Evolutionary conservation across 192 early-diverging fungal genomes (phyloP), one percentile per base, ranked within the genome.

Genomic region (Spizellomyces sp.): DNA sequence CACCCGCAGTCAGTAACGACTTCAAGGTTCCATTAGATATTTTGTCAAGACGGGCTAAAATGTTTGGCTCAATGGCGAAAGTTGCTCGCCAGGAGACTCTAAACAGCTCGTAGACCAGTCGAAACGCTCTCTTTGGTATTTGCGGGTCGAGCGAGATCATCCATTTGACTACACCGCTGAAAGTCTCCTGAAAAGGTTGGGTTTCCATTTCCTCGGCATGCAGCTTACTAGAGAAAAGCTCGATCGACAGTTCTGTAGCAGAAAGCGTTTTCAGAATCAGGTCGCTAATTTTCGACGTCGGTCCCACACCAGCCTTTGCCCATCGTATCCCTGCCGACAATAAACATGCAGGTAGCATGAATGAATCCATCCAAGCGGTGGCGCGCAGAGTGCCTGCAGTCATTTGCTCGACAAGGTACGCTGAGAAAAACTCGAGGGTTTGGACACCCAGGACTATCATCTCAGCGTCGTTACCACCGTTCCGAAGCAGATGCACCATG

Each of bases 311-410:
- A 41, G 36, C 17, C 42, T 61, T 61, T 15, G 59, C 59, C 59
- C 59, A 61, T 27, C 59, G 59, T 14, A 61, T 42, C 5, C 22
- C 59, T 5, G 59, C 59, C 17, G 17, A 17, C 59, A 61, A 42
- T 19, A 54, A 54, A 54, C 50, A 54, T n/a, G 50, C 50, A n/a
- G 50, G 50, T n/a, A 54, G 50, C 50, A 19, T 19, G 50, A 54
- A 54, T n/a, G 50, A 54, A n/a, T 54, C 50, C 12, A 54, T n/a
- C 50, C 50, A 54, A 54, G 50, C 50, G 17, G 12, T 54, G 14
- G 17, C 12, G 50, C 4, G 14, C 50, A 54, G 17, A 54, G 50
- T 19, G 14, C 50, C 50, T n/a, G 17, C 17, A n/a, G 50, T 54
- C 50, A 54, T 54, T 54, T n/a, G 17, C 17, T 54, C 50, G 17